These are phyloP conservation scores for Rhizopus microsporus DNA, from an alignment of 371 early-diverging fungal species.

Conservation along the genomic window DNA sequence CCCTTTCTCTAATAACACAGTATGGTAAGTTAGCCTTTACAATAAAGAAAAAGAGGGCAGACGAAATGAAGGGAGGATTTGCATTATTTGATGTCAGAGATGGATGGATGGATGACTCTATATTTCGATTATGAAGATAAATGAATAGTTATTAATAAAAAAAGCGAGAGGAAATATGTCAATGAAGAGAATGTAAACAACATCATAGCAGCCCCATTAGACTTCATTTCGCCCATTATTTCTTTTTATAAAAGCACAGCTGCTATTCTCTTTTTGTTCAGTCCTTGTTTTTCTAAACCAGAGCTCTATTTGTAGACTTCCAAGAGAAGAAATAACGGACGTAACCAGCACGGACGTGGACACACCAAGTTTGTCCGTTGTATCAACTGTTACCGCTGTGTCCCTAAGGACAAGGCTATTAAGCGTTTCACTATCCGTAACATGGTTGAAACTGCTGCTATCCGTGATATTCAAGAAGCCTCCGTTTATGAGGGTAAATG, in stretches of 20 bases:
- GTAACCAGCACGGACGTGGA: constrained; percentile 98
- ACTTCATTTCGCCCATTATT: not conserved
- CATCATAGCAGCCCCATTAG: not conserved
- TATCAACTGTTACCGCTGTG: constrained; percentile 97
- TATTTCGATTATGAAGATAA: not conserved
- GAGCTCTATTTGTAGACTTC: constrained; percentile 3
- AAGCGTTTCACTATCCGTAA: constrained; percentile 97
- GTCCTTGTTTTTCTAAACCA: constrained; percentile 5
- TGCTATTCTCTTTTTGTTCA: not conserved
- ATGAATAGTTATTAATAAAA: not conserved
- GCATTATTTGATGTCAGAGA: not conserved
- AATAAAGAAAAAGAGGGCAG: not conserved
- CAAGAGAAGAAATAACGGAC: constrained; percentile 60
- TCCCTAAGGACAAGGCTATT: constrained; percentile 99
- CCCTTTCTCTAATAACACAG: constrained; percentile 17
- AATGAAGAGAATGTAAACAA: no score
- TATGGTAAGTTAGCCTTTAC: constrained; percentile 15
- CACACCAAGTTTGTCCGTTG: constrained; percentile 96
- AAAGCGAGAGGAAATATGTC: not conserved
- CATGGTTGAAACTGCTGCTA: constrained; percentile 98
- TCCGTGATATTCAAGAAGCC: constrained; percentile 95
- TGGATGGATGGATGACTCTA: constrained; percentile 15
- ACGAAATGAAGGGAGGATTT: constrained; percentile 1
- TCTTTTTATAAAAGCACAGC: not conserved
- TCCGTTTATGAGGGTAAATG: constrained; percentile 87